Conservation (phyloP, 2,329 filamentous ascomycete genomes). For the Cytospora paraplurivora region DNA sequence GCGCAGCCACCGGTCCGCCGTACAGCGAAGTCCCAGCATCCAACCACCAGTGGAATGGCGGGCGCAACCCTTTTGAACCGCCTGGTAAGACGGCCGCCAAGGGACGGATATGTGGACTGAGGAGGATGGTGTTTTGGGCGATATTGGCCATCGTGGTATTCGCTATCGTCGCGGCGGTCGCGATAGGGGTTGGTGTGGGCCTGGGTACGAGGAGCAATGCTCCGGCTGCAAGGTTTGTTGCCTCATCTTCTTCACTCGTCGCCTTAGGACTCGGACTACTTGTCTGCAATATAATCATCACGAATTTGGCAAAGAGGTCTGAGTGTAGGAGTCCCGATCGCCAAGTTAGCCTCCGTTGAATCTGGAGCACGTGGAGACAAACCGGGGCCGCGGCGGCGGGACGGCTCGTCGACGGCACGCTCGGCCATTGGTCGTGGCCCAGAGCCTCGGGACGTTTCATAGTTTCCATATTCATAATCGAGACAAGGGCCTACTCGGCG, state of each 20-base stretch:
- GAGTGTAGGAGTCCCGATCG: background rate
- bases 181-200: slow-evolving; percentile 39
- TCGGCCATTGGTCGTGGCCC: background rate
- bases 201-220: slow-evolving; percentile 30
- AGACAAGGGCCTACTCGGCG: background rate
- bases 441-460: background rate
- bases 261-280: background rate
- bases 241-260: background rate
- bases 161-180: slow-evolving; percentile 37
- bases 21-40: slow-evolving; percentile 12
- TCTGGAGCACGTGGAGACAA: background rate
- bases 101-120: slow-evolving; percentile 37
- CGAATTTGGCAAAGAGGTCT: background rate
- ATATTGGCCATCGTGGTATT: slow-evolving; percentile 36
- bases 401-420: slow-evolving; percentile 8
- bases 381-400: background rate
- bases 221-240: slow-evolving; percentile 3
- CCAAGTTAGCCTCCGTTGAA: background rate
- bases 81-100: slow-evolving; percentile 1
- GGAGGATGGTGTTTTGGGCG: slow-evolving; percentile 35
- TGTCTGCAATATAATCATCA: background rate
- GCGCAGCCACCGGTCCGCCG: background rate
- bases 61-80: slow-evolving; percentile 19
- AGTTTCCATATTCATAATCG: too few relatives aligned
- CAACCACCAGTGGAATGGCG: slow-evolving; percentile 16